phyloP scores from a whole-genome alignment of 73 alveolate species.

The Tetrahymena malaccensis region DNA sequence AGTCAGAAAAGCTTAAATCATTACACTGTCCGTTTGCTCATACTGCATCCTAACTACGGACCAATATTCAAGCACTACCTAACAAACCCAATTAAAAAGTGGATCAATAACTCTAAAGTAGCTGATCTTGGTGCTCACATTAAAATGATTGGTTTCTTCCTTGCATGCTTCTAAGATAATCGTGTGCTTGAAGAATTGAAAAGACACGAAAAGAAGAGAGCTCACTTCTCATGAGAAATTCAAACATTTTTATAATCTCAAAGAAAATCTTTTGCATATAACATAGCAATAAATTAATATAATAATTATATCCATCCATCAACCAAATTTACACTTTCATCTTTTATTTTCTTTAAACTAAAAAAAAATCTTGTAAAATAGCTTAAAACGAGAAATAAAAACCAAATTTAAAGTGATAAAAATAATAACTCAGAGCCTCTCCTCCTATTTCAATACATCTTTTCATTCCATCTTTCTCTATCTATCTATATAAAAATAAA shows the following conservation, averaged over 20 bases:
- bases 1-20: not conserved
- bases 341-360: not conserved
- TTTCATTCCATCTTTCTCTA: not conserved
- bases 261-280: not conserved
- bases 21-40: not conserved
- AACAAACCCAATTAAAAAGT: not conserved
- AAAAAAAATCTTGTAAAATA: not conserved
- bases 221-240: not conserved
- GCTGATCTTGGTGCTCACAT: not conserved
- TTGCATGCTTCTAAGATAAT: not conserved
- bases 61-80: not conserved
- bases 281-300: too few species aligned
- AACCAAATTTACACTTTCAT: not conserved
- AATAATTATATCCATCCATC: too few species aligned
- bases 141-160: not conserved
- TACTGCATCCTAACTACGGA: not conserved
- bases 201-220: not conserved
- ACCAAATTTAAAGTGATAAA: not conserved
- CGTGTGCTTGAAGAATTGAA: not conserved
- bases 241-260: not conserved
- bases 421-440: not conserved
- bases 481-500: not conserved
- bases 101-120: not conserved
- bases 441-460: not conserved
- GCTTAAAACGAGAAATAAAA: not conserved